Conservation (phyloP, 2,329 filamentous ascomycete species). For the Xylaria digitata region DNA sequence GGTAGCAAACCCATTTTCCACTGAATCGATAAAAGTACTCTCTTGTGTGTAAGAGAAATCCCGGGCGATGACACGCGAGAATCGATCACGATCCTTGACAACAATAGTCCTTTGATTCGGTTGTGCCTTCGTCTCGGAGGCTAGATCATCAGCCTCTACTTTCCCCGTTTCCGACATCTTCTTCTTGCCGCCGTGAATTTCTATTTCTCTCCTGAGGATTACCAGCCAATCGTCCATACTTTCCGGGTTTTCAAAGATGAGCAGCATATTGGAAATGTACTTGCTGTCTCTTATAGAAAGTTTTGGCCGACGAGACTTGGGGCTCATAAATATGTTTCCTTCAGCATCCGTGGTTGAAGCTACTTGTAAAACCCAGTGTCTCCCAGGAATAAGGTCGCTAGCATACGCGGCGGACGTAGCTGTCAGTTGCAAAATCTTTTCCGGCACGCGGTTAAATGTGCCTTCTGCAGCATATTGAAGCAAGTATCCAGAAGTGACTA, state of each 20-base stretch:
- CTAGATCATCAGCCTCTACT: conserved; percentile 57
- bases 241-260: conserved; percentile 78
- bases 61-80: conserved; percentile 55
- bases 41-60: conserved; percentile 53
- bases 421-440: conserved; percentile 78
- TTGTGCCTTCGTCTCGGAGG: conserved; percentile 52
- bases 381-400: conserved; percentile 81
- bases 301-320: conserved; percentile 73
- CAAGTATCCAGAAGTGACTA: conserved; percentile 77
- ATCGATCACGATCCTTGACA: conserved; percentile 60
- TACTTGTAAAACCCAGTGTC: conserved; percentile 83
- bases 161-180: conserved; percentile 69
- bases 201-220: conserved; percentile 75
- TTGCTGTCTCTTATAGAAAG: conserved; percentile 71
- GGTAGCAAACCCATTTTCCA: conserved; percentile 47
- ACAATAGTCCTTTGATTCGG: conserved; percentile 61
- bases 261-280: conserved; percentile 71
- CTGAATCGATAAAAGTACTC: conserved; percentile 40
- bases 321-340: conserved; percentile 60
- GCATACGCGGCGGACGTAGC: conserved; percentile 82
- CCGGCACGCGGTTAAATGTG: conserved; percentile 75
- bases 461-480: conserved; percentile 80
- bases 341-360: conserved; percentile 73
- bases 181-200: conserved; percentile 74
- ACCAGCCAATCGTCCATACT: conserved; percentile 83